Evolutionary conservation across 192 early-diverging fungal species (phyloP), one percentile per base, ranked within the genome.

Genomic region (Chytriomyces sp.): DNA sequence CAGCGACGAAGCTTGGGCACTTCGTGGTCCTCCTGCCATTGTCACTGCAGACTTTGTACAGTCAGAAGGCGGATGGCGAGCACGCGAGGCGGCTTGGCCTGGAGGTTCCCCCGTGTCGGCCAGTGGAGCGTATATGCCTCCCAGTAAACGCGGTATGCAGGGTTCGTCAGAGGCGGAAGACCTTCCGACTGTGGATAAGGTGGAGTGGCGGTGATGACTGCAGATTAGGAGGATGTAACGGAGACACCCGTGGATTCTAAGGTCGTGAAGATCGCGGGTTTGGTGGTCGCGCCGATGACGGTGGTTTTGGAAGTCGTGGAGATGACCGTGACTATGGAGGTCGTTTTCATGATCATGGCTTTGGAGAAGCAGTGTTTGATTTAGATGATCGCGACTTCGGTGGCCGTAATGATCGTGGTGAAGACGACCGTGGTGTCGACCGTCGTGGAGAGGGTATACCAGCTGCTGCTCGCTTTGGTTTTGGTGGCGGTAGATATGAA

Each of bases 111-210:
- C 38, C 12, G 40, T 31, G 1, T 33, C 36, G 12, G 28, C 61
- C n/a, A 28, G 41, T 31, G 60, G 72, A 53, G 65, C 64, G 60
- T 73, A 73, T 49, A 62, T 73, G 40, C 69, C 69, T 59, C 69
- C 69, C 5, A 58, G 55, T 39, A 59, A 38, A 55, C 69, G 69
- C 22, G n/a, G 22, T 64, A 41, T 25, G 37, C 14, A 61, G 44
- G 2, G 17, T 14, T 49, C 44, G 22, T 14, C 44, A 49, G 44
- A 49, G 22, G 44, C 14, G 44, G 44, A 14, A 49, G 2, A 61
- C 0, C 32, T 19, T 8, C 32, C 38, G 59, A 17, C 14, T 30
- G 6, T 61, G 59, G 19, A 17, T 17, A 6, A 36, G 31, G 14
- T 37, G 33, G 37, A 25, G 54, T 17, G 54, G 7, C 54, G 17